Conservation (phyloP, 192 early-diverging fungal species). For the Umbelopsis isabellina region DNA sequence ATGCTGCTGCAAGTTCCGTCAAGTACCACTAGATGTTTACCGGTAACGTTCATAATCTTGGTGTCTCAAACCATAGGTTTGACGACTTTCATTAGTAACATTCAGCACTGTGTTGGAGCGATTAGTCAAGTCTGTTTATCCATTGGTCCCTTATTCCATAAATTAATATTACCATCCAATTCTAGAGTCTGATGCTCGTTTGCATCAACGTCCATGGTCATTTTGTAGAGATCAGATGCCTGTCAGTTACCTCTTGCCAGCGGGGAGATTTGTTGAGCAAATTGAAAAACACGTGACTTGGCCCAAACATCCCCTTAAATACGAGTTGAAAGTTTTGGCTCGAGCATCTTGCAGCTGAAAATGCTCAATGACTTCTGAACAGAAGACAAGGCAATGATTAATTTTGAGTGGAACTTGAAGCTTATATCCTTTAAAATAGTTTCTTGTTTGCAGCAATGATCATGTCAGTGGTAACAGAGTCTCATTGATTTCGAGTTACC, state of each 20-base stretch:
- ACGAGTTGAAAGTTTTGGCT: neutral
- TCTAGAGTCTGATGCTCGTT: conserved; percentile 7
- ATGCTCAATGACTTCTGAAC: conserved; percentile 5
- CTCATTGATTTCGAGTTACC: neutral
- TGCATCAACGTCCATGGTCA: conserved; percentile 17
- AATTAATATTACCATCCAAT: neutral
- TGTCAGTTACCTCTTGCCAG: no score
- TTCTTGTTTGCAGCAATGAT: neutral
- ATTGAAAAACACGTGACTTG: neutral
- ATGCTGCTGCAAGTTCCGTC: neutral
- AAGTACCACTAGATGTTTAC: conserved; percentile 27
- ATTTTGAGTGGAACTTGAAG: conserved; percentile 19
- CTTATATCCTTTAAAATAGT: neutral
- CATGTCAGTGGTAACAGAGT: neutral
- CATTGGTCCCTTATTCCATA: neutral
- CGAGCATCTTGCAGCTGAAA: neutral
- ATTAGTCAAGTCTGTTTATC: neutral
- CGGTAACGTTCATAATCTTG: conserved; percentile 81
- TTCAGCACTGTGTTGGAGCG: conserved; percentile 45
- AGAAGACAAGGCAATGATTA: conserved; percentile 20
- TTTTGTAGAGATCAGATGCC: neutral
- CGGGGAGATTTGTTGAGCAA: no score
- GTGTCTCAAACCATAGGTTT: conserved; percentile 78
- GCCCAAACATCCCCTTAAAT: neutral
- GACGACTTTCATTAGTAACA: conserved; percentile 64